Evolutionary conservation across 257 asterid species (phyloP).

Genomic region (Plantago ovata): DNA sequence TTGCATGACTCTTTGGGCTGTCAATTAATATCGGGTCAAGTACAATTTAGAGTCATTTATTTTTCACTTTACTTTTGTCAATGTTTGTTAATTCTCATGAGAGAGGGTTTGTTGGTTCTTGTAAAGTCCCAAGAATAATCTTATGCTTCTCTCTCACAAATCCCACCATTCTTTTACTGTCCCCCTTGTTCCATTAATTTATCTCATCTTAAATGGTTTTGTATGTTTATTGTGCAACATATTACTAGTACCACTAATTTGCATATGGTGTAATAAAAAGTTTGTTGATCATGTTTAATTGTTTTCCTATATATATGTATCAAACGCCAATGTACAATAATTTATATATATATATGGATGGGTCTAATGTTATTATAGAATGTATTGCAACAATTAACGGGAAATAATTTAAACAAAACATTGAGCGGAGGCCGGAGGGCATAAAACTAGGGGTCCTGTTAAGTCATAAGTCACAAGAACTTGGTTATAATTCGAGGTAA

Average conservation of each 20-base stretch:
- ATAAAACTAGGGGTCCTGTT: no score
- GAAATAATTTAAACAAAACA: no score
- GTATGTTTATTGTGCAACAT: background rate
- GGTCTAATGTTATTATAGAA: no score
- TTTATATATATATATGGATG: no score
- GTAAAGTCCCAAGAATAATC: constrained; percentile 41
- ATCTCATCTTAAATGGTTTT: background rate
- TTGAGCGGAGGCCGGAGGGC: no score
- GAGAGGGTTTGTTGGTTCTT: constrained; percentile 33
- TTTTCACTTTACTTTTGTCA: constrained; percentile 14
- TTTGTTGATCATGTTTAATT: no score
- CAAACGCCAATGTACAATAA: no score
- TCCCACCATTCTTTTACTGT: constrained; percentile 33
- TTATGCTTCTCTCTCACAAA: constrained; percentile 25
- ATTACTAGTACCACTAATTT: background rate
- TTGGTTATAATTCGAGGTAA: no score
- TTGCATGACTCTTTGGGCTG: constrained; percentile 1
- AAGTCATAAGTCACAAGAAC: no score
- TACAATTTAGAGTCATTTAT: background rate
- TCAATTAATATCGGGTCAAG: constrained; percentile 3
- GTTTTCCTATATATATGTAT: no score
- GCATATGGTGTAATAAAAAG: background rate
- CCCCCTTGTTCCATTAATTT: constrained; percentile 11
- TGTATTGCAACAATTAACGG: no score
- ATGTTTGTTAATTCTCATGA: constrained; percentile 16